These are phyloP conservation scores for Umbilicus rupestris DNA, from an alignment of 164 flowering plant genomes.

Conservation along the genomic window DNA sequence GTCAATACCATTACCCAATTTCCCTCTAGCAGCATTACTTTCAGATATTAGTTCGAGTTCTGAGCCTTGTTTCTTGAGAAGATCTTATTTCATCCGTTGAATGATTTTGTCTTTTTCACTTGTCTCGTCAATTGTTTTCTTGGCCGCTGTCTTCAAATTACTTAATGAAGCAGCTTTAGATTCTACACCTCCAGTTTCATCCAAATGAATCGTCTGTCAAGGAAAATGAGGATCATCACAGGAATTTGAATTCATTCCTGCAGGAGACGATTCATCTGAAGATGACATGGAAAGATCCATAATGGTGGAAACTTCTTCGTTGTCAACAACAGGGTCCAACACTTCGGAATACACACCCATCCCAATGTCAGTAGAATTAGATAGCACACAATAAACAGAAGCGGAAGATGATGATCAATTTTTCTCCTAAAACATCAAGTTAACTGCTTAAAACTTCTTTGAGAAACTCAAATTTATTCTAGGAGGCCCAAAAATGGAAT, in stretches of 20 bases:
- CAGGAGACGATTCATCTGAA: conserved; percentile 15
- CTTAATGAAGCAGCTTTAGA: conserved; percentile 9
- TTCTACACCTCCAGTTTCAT: conserved; percentile 11
- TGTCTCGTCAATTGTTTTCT: conserved; percentile 14
- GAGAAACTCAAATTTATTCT: too few relatives aligned
- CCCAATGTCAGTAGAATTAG: background rate
- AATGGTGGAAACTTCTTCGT: conserved; percentile 14
- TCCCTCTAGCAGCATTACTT: conserved; percentile 15
- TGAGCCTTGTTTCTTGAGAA: conserved; percentile 46
- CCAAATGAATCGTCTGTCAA: conserved; percentile 14
- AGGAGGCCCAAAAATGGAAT: too few relatives aligned
- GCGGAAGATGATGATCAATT: too few relatives aligned
- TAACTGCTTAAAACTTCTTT: too few relatives aligned
- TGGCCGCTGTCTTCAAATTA: conserved; percentile 11
- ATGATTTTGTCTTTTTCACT: conserved; percentile 33
- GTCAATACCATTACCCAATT: conserved; percentile 7
- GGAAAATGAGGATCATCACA: conserved; percentile 14
- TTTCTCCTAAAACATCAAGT: too few relatives aligned
- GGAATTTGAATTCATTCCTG: conserved; percentile 12
- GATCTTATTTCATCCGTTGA: conserved; percentile 29
- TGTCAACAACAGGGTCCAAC: background rate
- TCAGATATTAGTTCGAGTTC: conserved; percentile 34
- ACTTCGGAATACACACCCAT: background rate
- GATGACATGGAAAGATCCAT: conserved; percentile 22
- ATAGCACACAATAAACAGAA: too few relatives aligned